These are phyloP conservation scores for Elsinoe australis DNA, from an alignment of 2,329 filamentous ascomycete species.

Conservation along the genomic window DNA sequence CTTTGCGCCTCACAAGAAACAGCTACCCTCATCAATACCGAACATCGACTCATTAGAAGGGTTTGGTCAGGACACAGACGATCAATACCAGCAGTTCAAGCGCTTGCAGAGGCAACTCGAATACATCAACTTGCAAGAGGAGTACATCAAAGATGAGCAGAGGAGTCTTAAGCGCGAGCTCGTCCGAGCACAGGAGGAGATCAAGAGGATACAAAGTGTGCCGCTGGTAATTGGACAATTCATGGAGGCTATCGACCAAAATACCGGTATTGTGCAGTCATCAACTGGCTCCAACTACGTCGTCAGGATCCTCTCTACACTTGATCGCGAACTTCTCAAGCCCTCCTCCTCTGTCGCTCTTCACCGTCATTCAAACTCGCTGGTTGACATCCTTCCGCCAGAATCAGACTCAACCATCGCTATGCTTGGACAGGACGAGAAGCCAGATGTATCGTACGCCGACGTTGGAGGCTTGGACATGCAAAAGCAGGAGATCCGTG, in stretches of 20 bases:
- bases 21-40: conserved; percentile 67
- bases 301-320: conserved; percentile 93
- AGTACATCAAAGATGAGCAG: conserved; percentile 99
- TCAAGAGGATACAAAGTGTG: conserved; percentile 98
- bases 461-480: conserved; percentile 97
- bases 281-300: conserved; percentile 99
- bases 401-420: conserved; percentile 98
- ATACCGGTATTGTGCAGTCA: conserved; percentile 97
- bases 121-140: conserved; percentile 95
- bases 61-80: conserved; percentile 67
- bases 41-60: conserved; percentile 88
- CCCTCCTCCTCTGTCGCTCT: conserved; percentile 95
- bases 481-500: conserved; percentile 99
- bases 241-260: conserved; percentile 99
- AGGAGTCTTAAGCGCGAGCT: conserved; percentile 94
- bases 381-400: conserved; percentile 97
- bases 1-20: conserved; percentile 71
- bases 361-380: conserved; percentile 94
- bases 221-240: conserved; percentile 97
- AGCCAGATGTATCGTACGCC: conserved; percentile 95
- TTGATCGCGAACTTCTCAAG: conserved; percentile 96
- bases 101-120: conserved; percentile 94
- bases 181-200: conserved; percentile 95
- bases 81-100: conserved; percentile 94
- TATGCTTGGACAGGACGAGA: conserved; percentile 94